Percentiles rank a stretch among this genome's conserved stretches.
phyloP scores from a whole-genome alignment of 2,329 filamentous ascomycete species.

The Simplicillium sp. region DNA sequence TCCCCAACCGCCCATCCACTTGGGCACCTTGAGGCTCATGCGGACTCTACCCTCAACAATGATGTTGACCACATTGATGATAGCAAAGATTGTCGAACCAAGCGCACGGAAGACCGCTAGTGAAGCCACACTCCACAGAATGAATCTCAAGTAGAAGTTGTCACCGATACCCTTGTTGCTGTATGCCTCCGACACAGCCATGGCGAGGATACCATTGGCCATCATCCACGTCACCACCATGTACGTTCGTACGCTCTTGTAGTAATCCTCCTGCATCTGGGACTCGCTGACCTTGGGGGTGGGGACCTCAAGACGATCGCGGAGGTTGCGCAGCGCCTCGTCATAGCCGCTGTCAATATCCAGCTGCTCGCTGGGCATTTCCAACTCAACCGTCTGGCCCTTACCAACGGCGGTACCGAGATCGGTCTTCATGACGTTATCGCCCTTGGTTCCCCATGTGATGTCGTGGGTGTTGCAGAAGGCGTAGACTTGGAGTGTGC shows the following conservation, averaged over 20 bases:
- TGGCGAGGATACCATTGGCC: slow-evolving; percentile 82
- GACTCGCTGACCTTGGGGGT: slow-evolving; percentile 52
- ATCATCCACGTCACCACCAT: slow-evolving; percentile 96
- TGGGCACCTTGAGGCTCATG: slow-evolving; percentile 44
- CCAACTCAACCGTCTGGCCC: slow-evolving; percentile 77
- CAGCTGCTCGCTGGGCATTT: slow-evolving; percentile 96
- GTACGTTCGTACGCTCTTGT: slow-evolving; percentile 93
- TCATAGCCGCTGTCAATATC: slow-evolving; percentile 98
- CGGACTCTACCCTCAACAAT: slow-evolving; percentile 76
- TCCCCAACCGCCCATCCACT: slow-evolving; percentile 35
- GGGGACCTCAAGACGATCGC: slow-evolving; percentile 81
- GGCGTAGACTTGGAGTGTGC: slow-evolving; percentile 93
- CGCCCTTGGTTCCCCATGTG: slow-evolving; percentile 97
- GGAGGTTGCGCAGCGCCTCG: slow-evolving; percentile 89
- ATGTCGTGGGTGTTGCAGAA: slow-evolving; percentile 99
- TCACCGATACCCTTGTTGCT: slow-evolving; percentile 58
- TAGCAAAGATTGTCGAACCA: slow-evolving; percentile 69
- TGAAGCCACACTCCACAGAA: slow-evolving; percentile 83
- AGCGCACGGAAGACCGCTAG: slow-evolving; percentile 83
- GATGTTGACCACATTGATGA: slow-evolving; percentile 77
- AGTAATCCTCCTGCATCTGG: slow-evolving; percentile 96
- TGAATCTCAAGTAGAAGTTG: slow-evolving; percentile 88
- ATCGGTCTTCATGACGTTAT: slow-evolving; percentile 90
- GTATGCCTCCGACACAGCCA: slow-evolving; percentile 87
- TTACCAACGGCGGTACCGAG: slow-evolving; percentile 76